Evolutionary conservation across 257 asterid genomes (phyloP).

Genomic region (Verbascum thapsus): DNA sequence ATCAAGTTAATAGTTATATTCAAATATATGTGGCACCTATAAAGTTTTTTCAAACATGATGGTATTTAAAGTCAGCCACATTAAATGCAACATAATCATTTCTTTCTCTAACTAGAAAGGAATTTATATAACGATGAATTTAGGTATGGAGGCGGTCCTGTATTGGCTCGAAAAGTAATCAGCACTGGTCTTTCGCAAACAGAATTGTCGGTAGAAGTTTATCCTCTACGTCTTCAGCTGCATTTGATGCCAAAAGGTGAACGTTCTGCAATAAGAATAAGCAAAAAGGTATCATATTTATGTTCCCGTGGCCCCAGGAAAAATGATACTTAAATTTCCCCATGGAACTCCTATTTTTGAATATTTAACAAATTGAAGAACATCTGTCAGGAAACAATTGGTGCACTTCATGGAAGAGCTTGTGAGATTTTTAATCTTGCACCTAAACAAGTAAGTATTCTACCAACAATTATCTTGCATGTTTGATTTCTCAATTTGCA

Average conservation of each 20-base stretch:
- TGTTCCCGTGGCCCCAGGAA: conserved; percentile 22
- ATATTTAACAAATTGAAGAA: conserved; percentile 22
- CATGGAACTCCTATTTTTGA: no score
- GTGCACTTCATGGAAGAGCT: conserved; percentile 88
- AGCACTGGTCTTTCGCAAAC: conserved; percentile 88
- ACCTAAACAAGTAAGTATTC: conserved; percentile 67
- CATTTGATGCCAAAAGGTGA: conserved; percentile 93
- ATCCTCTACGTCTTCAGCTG: conserved; percentile 91
- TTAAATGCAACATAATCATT: no score
- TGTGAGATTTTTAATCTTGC: conserved; percentile 78
- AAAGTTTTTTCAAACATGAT: not conserved
- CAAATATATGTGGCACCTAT: not conserved
- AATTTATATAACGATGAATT: no score
- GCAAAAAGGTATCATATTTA: conserved; percentile 82
- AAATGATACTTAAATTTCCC: not conserved
- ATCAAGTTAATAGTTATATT: not conserved
- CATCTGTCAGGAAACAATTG: conserved; percentile 78
- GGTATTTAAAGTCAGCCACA: no score
- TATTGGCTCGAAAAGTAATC: conserved; percentile 87
- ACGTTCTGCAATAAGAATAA: conserved; percentile 75
- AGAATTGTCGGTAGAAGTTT: conserved; percentile 96
- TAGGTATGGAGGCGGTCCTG: conserved; percentile 99
- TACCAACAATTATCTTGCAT: conserved; percentile 11
- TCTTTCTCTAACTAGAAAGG: no score
- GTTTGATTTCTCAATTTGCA: conserved; percentile 26